Evolutionary conservation across 2,329 filamentous ascomycete species (phyloP).

Genomic region (Colletotrichum sublineola): DNA sequence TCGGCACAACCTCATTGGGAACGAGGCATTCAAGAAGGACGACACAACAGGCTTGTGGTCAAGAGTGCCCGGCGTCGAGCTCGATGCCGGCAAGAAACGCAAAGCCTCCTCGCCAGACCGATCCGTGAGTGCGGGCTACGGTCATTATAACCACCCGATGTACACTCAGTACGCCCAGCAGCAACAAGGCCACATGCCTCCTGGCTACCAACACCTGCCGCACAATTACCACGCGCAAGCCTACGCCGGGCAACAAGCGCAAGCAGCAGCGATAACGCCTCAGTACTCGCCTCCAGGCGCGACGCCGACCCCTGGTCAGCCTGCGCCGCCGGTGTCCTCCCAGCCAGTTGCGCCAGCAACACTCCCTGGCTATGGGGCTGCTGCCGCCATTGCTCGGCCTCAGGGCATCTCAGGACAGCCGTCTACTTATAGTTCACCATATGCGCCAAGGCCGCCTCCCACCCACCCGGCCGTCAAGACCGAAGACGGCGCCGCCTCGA

Average conservation of each 20-base stretch:
- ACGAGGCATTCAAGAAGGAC: conserved; percentile 71
- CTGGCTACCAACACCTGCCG: conserved; percentile 53
- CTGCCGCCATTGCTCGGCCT: conserved; percentile 42
- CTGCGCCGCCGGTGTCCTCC: conserved; percentile 44
- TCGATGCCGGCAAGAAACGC: conserved; percentile 73
- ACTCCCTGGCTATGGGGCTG: conserved; percentile 45
- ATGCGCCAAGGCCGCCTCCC: conserved; percentile 47
- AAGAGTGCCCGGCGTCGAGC: conserved; percentile 68
- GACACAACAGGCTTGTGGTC: conserved; percentile 69
- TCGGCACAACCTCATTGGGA: conserved; percentile 73
- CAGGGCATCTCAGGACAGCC: conserved; percentile 45
- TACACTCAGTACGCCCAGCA: conserved; percentile 46
- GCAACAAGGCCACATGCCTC: conserved; percentile 52
- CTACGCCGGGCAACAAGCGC: conserved; percentile 45
- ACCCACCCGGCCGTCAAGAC: conserved; percentile 42
- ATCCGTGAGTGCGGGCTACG: conserved; percentile 54
- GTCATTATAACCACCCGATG: conserved; percentile 45
- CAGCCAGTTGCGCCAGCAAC: conserved; percentile 46
- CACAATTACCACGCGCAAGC: conserved; percentile 52
- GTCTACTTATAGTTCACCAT: conserved; percentile 50
- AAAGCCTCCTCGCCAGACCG: conserved; percentile 68
- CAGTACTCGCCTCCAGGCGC: conserved; percentile 41
- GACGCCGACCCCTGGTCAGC: conserved; percentile 40
- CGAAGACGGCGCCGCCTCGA: conserved; percentile 40
- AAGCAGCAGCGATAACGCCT: conserved; percentile 37